These are phyloP conservation scores for Lithocarpus polystachyus DNA, from an alignment of 306 rosid species.

Conservation along the genomic window DNA sequence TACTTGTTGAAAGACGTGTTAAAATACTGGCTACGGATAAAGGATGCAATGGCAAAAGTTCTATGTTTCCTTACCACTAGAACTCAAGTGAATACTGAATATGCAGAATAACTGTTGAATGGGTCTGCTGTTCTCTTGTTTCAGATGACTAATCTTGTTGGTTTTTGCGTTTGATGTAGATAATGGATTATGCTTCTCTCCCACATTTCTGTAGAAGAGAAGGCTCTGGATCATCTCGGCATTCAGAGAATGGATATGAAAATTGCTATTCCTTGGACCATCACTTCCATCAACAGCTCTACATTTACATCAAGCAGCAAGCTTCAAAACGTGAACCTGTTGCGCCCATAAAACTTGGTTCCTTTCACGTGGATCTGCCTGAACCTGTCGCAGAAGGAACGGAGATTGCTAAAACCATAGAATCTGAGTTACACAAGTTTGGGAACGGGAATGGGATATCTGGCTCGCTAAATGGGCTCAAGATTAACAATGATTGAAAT, in stretches of 20 bases:
- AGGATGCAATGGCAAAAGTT: background rate
- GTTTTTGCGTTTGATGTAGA: conserved; percentile 47
- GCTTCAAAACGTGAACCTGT: conserved; percentile 39
- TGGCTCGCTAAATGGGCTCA: conserved; percentile 38
- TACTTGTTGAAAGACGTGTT: background rate
- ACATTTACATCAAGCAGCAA: conserved; percentile 66
- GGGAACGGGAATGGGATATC: conserved; percentile 43
- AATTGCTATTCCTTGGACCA: conserved; percentile 82
- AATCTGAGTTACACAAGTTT: conserved; percentile 58
- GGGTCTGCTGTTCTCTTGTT: conserved; percentile 1
- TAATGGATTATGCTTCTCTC: conserved; percentile 81
- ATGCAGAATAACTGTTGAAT: background rate
- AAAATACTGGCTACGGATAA: background rate
- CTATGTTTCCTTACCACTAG: background rate
- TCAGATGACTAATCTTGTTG: conserved; percentile 25
- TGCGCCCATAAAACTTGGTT: conserved; percentile 67
- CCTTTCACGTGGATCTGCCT: conserved; percentile 75
- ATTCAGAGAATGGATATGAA: conserved; percentile 42
- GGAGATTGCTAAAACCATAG: conserved; percentile 52
- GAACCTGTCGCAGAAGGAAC: conserved; percentile 56
- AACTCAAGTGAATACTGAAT: background rate
- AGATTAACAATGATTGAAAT: conserved; percentile 37
- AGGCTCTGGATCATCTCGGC: conserved; percentile 74
- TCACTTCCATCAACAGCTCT: conserved; percentile 81
- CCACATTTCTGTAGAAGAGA: conserved; percentile 86